These are phyloP conservation scores for Candida parachauliodes DNA, from an alignment of 805 yeast species.

Conservation along the genomic window DNA sequence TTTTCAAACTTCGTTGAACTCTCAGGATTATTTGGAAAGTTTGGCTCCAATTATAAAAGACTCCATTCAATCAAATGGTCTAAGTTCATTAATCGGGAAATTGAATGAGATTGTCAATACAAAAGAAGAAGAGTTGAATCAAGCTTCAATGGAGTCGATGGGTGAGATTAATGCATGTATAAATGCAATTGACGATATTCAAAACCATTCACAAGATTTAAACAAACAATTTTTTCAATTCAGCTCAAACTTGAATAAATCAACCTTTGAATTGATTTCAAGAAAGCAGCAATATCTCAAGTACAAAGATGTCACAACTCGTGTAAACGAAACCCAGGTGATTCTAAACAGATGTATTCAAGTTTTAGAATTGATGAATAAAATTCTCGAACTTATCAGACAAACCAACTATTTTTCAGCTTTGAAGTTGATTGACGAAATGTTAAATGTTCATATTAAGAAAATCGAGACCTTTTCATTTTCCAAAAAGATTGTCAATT, in stretches of 20 bases:
- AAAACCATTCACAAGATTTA: conserved; percentile 52
- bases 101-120: conserved; percentile 55
- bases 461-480: conserved; percentile 73
- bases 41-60: conserved; percentile 71
- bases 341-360: conserved; percentile 72
- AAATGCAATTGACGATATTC: conserved; percentile 58
- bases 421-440: conserved; percentile 72
- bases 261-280: conserved; percentile 63
- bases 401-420: conserved; percentile 81
- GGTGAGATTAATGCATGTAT: conserved; percentile 56
- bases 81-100: conserved; percentile 53
- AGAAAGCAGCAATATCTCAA: conserved; percentile 59
- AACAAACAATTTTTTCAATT: conserved; percentile 53
- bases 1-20: conserved; percentile 44
- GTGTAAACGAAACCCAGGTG: conserved; percentile 67
- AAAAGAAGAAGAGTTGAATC: conserved; percentile 62
- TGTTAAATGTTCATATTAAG: conserved; percentile 64
- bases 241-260: conserved; percentile 53
- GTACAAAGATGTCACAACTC: conserved; percentile 58
- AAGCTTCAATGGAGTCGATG: conserved; percentile 59
- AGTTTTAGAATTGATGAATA: conserved; percentile 81
- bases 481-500: conserved; percentile 64
- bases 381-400: conserved; percentile 74
- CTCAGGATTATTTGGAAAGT: conserved; percentile 75
- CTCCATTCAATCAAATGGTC: conserved; percentile 51